These are phyloP conservation scores for Diaporthe australafricana DNA, from an alignment of 2,329 filamentous ascomycete species.

Conservation along the genomic window DNA sequence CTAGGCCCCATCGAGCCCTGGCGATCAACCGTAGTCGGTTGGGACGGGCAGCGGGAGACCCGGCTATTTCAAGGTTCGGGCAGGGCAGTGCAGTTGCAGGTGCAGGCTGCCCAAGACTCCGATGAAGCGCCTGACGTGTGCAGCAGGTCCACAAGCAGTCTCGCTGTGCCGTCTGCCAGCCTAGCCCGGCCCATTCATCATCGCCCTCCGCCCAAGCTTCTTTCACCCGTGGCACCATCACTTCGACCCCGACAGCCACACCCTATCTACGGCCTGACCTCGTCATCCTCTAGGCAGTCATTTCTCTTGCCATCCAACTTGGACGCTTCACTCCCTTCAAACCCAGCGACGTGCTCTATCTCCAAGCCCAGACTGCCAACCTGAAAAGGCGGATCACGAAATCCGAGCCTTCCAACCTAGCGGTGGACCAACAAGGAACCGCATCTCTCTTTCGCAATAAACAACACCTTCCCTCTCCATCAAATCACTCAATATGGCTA, in stretches of 20 bases:
- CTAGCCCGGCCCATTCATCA: slow-evolving; percentile 29
- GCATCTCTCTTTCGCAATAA: slow-evolving; percentile 38
- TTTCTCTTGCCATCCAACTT: neutral
- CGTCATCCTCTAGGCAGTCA: slow-evolving; percentile 34
- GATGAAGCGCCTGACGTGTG: slow-evolving; percentile 31
- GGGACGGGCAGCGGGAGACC: slow-evolving; percentile 9
- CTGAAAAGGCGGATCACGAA: slow-evolving; percentile 23
- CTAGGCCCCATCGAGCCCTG: neutral
- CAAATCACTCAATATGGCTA: slow-evolving; percentile 75
- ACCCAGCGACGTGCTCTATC: neutral
- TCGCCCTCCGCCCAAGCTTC: slow-evolving; percentile 29
- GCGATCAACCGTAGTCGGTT: slow-evolving; percentile 1
- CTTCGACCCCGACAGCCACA: slow-evolving; percentile 26
- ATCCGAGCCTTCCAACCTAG: slow-evolving; percentile 24
- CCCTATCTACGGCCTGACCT: slow-evolving; percentile 22
- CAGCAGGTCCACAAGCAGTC: slow-evolving; percentile 3
- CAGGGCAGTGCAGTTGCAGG: neutral
- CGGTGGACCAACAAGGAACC: slow-evolving; percentile 32
- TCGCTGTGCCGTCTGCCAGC: slow-evolving; percentile 11
- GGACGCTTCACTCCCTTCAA: no score
- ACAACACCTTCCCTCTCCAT: slow-evolving; percentile 15
- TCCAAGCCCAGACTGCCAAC: slow-evolving; percentile 7
- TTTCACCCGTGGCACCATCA: slow-evolving; percentile 30
- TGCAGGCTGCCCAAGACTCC: slow-evolving; percentile 16
- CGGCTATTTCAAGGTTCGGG: slow-evolving; percentile 12